Evolutionary conservation across 352 stramenopile species (phyloP), one percentile per base, ranked within the genome.

Genomic region (Aphanomyces stellatus): DNA sequence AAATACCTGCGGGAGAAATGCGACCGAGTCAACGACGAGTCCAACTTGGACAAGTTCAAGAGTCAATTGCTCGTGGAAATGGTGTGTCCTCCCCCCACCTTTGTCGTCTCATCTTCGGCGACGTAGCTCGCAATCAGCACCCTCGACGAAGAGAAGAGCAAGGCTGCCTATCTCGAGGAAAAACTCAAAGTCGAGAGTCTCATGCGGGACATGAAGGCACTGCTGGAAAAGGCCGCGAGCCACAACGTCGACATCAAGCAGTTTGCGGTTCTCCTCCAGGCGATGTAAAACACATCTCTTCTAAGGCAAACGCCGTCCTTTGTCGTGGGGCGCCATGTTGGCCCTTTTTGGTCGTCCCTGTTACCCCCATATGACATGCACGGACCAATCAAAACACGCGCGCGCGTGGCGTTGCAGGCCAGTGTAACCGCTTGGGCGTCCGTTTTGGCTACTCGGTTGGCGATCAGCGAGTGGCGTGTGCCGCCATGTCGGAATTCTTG

Each of bases 31-130:
- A 81, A 72, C 2, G 82, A 93, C 48, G 86, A 93, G 49, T 87
- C 77, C 43, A 92, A 92, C 65, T 90, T 95, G 80, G 83, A 91
- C 49, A 91, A 92, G 60, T 95, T 95, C 67, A 95, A 91, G 68
- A 91, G 84, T 60, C 82, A 93, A 61, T 71, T 95, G 31, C 80
- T 95, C 56, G 75, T 95, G 7, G 86, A 95, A 62, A 95, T 95
- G 86, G 84, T 88, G 65, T 56, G 67, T 6, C 17, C 8, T 43
- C 25, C 41, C 1, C 37, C 24, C 3, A 43, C 17, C n/a, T 27
- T 19, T 8, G 1, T 17, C n/a, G 25, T 3, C 42, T 8, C 13
- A 22, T 8, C 33, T 31, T 6, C 30, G 11, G 15, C 34, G 37
- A 30, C 69, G 19, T 67, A 93, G 86, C 74, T 95, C 17, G 86